Base-by-base conservation (phyloP, 768 basidiomycete genomes). In the Suillus luteus region DNA sequence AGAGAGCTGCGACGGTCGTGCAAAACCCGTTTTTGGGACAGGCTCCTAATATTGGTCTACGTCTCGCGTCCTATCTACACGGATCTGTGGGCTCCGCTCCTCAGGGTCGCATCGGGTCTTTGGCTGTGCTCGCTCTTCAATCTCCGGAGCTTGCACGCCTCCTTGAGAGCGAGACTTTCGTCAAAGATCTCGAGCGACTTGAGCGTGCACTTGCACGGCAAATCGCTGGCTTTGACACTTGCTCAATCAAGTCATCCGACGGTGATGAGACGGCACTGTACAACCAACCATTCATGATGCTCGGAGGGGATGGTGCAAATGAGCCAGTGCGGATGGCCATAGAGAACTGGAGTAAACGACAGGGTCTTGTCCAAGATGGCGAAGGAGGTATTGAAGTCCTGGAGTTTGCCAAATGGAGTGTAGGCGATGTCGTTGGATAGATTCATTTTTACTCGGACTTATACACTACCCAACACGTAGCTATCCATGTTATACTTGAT, bases 201-300 rank as follows among this genome's bases (percentile, higher is more conserved):
- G 87, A 91, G 67, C 86, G 92, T 27, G 84, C 89, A 2, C 66
- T 96, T n/a, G 90, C 89, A 11, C 84, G 93, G 48, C 95, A 96
- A 76, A 88, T 94, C 59, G 86, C 87, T 24, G 95, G 94, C 3
- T 89, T 95, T 71, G 86, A 91, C 33, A 92, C 92, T 0, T 75
- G 76, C 17, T 79, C 78, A 0, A 78, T 94, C 22, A 75, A 76
- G 12, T 66, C 73, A 7, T 66, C 66, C 1, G 69, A 71, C 5
- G 74, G 62, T 27, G 86, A 87, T 62, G 77, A 76, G 41, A 83
- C 82, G 2, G 85, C 86, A 8, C 75, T 94, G 54, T 91, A 91
- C 70, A 81, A 83, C 33, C 92, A 93, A 68, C 84, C 85, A 5
- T 91, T 93, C 68, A 85, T 87, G 73, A 92, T 88, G 78, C 82